Evolutionary conservation across 139 green algal species (phyloP), one percentile per base, ranked within the genome.

Genomic region (Tetradesmus lagerheimii): DNA sequence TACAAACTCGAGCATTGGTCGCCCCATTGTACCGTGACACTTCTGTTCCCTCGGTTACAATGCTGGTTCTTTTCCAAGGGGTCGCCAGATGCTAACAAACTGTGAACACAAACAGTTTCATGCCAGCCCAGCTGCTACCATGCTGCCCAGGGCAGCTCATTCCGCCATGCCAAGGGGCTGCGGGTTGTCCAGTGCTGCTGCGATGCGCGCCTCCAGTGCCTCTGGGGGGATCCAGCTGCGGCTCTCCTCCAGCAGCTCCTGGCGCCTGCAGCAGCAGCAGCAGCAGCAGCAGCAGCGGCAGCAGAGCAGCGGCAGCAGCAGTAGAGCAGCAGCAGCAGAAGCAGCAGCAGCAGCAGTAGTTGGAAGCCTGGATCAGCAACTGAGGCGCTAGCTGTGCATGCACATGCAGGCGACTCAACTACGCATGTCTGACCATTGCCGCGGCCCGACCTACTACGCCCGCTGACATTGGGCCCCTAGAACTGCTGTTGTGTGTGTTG

Each of bases 161-260:
- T 71, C 57, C 31, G 57, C 57, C 57, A 71, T 71, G 57, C 57
- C 57, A 20, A 71, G 4, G 23, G 25, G 4, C 18, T 77, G 78
- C 8, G 83, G 64, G 64, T 80, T 80, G 64, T 80, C 64, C 37
- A 80, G 64, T 80, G 83, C 64, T 80, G 62, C 37, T 81, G 62
- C 64, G 25, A 87, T 87, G 35, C 53, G 35, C 8, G 34, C 82
- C 53, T 87, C 34, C 50, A 87, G 35, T 38, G 31, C 31, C 50
- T 87, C 53, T 4, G 57, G 34, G 35, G 82, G 6, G 23, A 88
- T 88, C 83, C 83, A 88, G 38, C 14, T 66, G 39, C 83, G 83
- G 27, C 57, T 80, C 37, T 80, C 57, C 62, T 80, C 64, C 12
- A 80, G 16, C 62, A 88, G 64, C 37, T 31, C 25, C 38, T 25